These are phyloP conservation scores for Phyllostachys edulis DNA, from an alignment of 176 grass and related monocot species.

Conservation along the genomic window DNA sequence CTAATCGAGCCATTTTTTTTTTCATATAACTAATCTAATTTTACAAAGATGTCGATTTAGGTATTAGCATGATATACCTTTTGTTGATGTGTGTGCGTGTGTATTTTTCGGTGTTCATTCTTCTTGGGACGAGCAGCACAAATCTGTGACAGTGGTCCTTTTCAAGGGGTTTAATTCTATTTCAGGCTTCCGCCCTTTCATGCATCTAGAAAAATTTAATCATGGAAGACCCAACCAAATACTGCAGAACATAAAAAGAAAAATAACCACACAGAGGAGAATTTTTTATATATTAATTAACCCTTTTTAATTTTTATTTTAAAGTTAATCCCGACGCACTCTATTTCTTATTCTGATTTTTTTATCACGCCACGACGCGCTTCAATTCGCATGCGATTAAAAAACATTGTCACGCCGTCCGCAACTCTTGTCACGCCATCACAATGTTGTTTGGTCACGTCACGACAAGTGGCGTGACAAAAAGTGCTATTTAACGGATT, in stretches of 20 bases:
- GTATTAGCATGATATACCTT: background rate
- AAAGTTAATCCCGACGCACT: no score
- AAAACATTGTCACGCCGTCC: no score
- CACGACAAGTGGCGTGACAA: no score
- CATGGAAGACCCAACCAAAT: background rate
- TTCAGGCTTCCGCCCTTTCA: background rate
- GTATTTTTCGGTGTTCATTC: background rate
- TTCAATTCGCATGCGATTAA: no score
- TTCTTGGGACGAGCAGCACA: background rate
- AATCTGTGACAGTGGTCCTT: background rate
- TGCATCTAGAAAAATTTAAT: background rate
- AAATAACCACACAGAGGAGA: constrained; percentile 36
- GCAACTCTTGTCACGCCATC: no score
- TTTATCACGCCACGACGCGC: no score
- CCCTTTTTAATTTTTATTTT: no score
- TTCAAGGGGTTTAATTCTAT: background rate
- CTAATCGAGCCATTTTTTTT: background rate
- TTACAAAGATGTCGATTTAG: background rate
- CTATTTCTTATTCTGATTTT: no score
- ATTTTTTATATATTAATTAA: no score
- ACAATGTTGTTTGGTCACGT: no score
- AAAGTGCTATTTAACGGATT: no score
- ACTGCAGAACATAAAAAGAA: constrained; percentile 14
- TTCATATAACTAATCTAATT: background rate
- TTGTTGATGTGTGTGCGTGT: background rate